Conservation (phyloP, 1,284 basidiomycete species). For the Erythrobasidium hasegawianum region DNA sequence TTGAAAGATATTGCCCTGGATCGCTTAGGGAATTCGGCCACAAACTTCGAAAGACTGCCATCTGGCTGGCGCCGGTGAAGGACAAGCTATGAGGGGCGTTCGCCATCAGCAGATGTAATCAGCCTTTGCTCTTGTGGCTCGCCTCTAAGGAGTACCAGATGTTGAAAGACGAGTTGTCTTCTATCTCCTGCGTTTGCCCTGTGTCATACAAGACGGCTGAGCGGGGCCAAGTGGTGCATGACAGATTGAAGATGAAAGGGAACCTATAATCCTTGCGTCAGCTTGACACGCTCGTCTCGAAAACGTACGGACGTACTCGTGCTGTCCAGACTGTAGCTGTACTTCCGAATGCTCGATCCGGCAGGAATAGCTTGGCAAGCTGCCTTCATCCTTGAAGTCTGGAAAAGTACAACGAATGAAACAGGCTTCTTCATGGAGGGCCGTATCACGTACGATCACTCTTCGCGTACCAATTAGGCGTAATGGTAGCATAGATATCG, state of each 20-base stretch:
- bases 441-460: not conserved
- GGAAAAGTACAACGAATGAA: not conserved
- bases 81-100: not conserved
- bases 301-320: too few relatives aligned
- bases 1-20: not conserved
- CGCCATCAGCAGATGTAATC: too few relatives aligned
- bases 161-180: not conserved
- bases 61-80: not conserved
- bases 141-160: not conserved
- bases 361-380: not conserved
- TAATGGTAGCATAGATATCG: not conserved
- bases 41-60: not conserved
- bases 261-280: not conserved
- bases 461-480: not conserved
- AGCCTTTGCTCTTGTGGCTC: too few relatives aligned
- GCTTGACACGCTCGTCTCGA: not conserved
- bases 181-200: not conserved
- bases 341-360: not conserved
- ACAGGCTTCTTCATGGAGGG: slow-evolving; percentile 12
- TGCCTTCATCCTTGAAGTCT: not conserved
- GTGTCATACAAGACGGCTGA: not conserved
- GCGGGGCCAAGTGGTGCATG: not conserved
- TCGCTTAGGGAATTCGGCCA: slow-evolving; percentile 1
- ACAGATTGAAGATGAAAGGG: not conserved
- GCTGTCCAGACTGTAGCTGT: too few relatives aligned